A percentile compares a stretch with the other conserved stretches of the same genome.
Conservation (phyloP, 768 basidiomycete genomes). For the Kockovaella imperatae region DNA sequence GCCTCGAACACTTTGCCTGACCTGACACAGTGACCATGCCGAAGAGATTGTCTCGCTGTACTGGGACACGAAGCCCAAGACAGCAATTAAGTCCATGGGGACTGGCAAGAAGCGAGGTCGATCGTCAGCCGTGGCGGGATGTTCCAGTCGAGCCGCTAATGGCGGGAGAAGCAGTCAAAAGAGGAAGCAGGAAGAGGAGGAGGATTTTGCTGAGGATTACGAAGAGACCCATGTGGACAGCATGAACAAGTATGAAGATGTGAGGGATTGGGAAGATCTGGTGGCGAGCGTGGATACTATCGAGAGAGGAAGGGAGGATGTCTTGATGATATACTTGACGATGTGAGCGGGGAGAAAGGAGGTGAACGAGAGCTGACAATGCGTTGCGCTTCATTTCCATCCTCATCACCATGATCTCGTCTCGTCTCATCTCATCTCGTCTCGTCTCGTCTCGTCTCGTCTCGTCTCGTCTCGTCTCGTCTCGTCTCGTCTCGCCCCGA, state of each 20-base stretch:
- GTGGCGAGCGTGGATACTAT: slow-evolving; percentile 35
- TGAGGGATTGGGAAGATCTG: slow-evolving; percentile 37
- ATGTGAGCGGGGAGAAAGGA: slow-evolving; percentile 34
- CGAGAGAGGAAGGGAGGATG: slow-evolving; percentile 22
- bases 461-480: neutral
- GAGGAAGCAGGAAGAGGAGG: slow-evolving; percentile 14
- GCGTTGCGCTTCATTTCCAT: neutral
- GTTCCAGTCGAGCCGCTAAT: neutral
- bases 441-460: neutral
- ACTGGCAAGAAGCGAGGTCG: slow-evolving; percentile 11
- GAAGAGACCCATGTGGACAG: slow-evolving; percentile 29
- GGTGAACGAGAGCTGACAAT: too few relatives aligned
- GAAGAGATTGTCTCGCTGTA: slow-evolving; percentile 28
- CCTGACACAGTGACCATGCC: slow-evolving; percentile 17
- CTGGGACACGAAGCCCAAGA: slow-evolving; percentile 31
- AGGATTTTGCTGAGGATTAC: slow-evolving; percentile 11
- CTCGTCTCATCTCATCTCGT: neutral
- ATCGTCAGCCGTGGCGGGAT: neutral
- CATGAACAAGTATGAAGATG: slow-evolving; percentile 30
- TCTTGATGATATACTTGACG: slow-evolving; percentile 33
- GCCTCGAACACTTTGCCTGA: neutral
- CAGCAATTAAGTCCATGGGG: neutral
- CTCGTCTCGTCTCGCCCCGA: neutral
- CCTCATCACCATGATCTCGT: neutral
- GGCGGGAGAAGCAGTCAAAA: neutral